Evolutionary conservation across 2,329 filamentous ascomycete genomes (phyloP).

Genomic region (Fusarium papillatum): DNA sequence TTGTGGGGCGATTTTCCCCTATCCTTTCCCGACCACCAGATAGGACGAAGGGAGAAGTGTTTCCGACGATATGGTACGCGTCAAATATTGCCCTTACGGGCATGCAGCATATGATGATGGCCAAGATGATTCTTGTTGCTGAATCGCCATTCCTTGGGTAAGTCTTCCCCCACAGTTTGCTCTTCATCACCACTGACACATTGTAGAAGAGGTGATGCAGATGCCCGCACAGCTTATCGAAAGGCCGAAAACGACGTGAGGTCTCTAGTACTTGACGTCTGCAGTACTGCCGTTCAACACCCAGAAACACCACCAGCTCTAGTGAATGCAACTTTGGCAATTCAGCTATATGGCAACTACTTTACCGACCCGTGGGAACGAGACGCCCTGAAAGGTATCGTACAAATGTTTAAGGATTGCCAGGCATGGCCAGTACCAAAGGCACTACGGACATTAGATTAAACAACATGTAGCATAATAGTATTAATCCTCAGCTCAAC

Average conservation of each 20-base stretch:
- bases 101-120: constrained; percentile 42
- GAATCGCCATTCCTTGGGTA: constrained; percentile 37
- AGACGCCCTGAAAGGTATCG: constrained; percentile 31
- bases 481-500: constrained; percentile 40
- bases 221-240: constrained; percentile 28
- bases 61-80: constrained; percentile 34
- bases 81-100: constrained; percentile 32
- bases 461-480: not conserved
- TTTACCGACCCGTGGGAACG: constrained; percentile 40
- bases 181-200: not conserved
- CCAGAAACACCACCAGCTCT: constrained; percentile 25
- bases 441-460: constrained; percentile 9
- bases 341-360: constrained; percentile 36
- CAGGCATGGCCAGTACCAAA: constrained; percentile 38
- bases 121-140: constrained; percentile 37
- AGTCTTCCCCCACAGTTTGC: accelerated
- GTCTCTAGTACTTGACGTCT: constrained; percentile 32
- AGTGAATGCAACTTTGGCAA: constrained; percentile 28
- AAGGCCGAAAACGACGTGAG: constrained; percentile 30
- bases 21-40: constrained; percentile 29
- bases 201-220: not conserved
- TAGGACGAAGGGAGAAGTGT: constrained; percentile 25
- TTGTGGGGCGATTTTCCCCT: not conserved
- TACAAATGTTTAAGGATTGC: constrained; percentile 32
- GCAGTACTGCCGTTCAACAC: constrained; percentile 33